Evolutionary conservation across 495 filamentous ascomycete species (phyloP).

Genomic region (Daldinia vernicosa): DNA sequence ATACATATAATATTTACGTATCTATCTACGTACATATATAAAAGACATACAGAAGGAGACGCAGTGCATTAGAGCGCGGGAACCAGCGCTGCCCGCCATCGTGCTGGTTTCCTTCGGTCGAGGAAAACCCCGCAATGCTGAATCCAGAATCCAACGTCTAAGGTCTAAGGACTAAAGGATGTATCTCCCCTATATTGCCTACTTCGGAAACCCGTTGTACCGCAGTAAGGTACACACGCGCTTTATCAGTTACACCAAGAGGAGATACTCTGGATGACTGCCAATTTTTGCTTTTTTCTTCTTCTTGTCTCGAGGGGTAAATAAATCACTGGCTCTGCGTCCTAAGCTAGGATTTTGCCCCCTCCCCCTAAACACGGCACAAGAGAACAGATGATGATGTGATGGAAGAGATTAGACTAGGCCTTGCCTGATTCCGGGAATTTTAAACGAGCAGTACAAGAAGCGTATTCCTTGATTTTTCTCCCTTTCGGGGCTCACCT

Average conservation of each 20-base stretch:
- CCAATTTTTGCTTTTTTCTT: slow-evolving; percentile 11
- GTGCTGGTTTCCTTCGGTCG: slow-evolving; percentile 18
- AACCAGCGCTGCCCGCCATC: background rate
- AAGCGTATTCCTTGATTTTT: background rate
- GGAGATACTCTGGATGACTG: slow-evolving; percentile 7
- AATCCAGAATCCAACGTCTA: background rate
- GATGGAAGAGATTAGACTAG: slow-evolving; percentile 4
- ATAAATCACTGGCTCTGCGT: slow-evolving; percentile 19
- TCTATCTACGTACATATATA: background rate
- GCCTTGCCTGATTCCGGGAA: slow-evolving; percentile 37
- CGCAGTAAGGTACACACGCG: slow-evolving; percentile 14
- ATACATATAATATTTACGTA: background rate
- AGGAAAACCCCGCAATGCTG: slow-evolving; percentile 29
- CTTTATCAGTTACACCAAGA: slow-evolving; percentile 21
- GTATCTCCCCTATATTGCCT: slow-evolving; percentile 6
- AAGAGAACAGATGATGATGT: slow-evolving; percentile 4
- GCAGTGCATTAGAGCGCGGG: background rate
- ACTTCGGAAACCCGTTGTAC: slow-evolving; percentile 25
- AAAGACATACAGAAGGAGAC: background rate
- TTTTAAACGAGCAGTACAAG: slow-evolving; percentile 30
- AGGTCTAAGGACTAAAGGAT: background rate
- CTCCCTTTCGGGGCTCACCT: slow-evolving; percentile 25
- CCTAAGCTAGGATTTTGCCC: slow-evolving; percentile 9
- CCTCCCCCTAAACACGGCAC: slow-evolving; percentile 22
- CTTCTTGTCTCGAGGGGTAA: slow-evolving; percentile 32